Evolutionary conservation across 257 asterid genomes (phyloP).

Genomic region (Salvia rosmarinus): DNA sequence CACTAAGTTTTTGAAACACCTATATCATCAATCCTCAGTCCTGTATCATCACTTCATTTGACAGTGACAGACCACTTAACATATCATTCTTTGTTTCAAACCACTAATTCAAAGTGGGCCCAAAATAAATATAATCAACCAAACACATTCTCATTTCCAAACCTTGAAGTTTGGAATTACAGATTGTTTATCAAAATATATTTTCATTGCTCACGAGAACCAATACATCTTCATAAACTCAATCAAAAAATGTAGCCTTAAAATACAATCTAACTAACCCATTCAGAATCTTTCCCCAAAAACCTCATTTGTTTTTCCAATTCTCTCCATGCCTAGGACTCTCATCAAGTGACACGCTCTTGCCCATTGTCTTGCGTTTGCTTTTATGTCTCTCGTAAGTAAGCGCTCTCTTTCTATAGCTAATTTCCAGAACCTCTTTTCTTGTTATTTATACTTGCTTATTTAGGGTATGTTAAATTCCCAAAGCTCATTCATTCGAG

Average conservation of each 20-base stretch:
- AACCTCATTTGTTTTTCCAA: conserved; percentile 8
- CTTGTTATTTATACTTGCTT: conserved; percentile 17
- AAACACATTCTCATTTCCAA: background rate
- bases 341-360: background rate
- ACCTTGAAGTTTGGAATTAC: background rate
- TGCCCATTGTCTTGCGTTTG: background rate
- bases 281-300: background rate
- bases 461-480: background rate
- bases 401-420: background rate
- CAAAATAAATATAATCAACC: background rate
- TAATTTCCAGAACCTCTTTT: background rate
- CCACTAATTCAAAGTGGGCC: background rate
- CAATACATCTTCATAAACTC: background rate
- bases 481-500: conserved; percentile 12
- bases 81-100: background rate
- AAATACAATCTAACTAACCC: background rate
- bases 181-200: background rate
- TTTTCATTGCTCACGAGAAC: background rate
- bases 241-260: background rate
- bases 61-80: background rate
- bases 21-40: background rate
- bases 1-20: background rate
- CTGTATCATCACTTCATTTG: background rate
- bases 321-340: conserved; percentile 17
- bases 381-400: conserved; percentile 11